These are phyloP conservation scores for Penicillium goetzii DNA, from an alignment of 495 filamentous ascomycete species.

Conservation along the genomic window DNA sequence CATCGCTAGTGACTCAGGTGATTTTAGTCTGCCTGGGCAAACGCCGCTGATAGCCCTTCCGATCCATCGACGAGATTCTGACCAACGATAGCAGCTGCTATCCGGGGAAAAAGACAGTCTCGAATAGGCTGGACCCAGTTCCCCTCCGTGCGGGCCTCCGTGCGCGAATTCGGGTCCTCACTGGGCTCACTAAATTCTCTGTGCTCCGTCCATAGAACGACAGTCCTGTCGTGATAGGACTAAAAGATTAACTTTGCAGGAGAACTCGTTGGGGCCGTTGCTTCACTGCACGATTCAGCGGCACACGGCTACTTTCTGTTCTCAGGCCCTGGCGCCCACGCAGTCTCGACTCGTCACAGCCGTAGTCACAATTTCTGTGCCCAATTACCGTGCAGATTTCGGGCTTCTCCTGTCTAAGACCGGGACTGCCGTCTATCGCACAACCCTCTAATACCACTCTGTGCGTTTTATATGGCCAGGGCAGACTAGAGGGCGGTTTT, in stretches of 20 bases:
- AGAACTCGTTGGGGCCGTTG: slow-evolving; percentile 16
- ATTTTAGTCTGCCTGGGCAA: slow-evolving; percentile 1
- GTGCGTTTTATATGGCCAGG: slow-evolving; percentile 28
- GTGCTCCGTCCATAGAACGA: slow-evolving; percentile 5
- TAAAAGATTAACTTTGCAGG: slow-evolving; percentile 20
- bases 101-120: slow-evolving; percentile 13
- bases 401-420: slow-evolving; percentile 27
- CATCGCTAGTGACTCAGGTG: not conserved
- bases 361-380: slow-evolving; percentile 19
- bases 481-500: slow-evolving; percentile 15
- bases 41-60: slow-evolving; percentile 23
- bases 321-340: slow-evolving; percentile 23
- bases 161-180: slow-evolving; percentile 20
- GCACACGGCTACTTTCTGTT: slow-evolving; percentile 11
- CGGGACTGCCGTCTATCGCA: slow-evolving; percentile 37
- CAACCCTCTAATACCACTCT: slow-evolving; percentile 34
- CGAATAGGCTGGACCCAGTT: slow-evolving; percentile 19
- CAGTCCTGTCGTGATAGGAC: slow-evolving; percentile 18
- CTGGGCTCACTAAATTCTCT: not conserved
- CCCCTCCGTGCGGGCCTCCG: slow-evolving; percentile 24
- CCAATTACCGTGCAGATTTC: slow-evolving; percentile 36
- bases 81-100: slow-evolving; percentile 14
- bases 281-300: slow-evolving; percentile 24
- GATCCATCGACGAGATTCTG: slow-evolving; percentile 10
- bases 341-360: slow-evolving; percentile 31